These are phyloP conservation scores for Arthrobotrys pseudoclavata DNA, from an alignment of 2,329 filamentous ascomycete species.

Conservation along the genomic window DNA sequence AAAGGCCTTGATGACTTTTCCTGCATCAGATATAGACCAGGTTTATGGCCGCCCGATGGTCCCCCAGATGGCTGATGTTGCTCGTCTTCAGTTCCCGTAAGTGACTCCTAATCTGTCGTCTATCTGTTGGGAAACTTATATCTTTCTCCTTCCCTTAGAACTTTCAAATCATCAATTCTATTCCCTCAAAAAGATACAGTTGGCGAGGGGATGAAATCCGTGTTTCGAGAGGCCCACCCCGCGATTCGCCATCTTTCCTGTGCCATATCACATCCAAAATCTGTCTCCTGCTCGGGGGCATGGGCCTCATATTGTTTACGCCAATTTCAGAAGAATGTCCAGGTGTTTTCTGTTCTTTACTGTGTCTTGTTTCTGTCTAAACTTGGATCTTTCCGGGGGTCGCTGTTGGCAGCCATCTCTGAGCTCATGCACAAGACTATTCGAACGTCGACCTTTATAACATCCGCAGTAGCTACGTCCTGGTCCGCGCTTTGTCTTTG, in stretches of 20 bases:
- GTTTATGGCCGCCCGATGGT: not conserved
- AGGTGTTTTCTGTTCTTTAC: slow-evolving; percentile 25
- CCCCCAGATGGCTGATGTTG: slow-evolving; percentile 33
- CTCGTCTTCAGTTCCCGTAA: slow-evolving; percentile 46
- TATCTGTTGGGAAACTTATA: not conserved
- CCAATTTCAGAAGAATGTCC: slow-evolving; percentile 32
- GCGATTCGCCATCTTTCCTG: slow-evolving; percentile 47
- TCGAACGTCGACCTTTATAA: slow-evolving; percentile 34
- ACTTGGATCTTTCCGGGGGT: slow-evolving; percentile 8
- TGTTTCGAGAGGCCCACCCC: slow-evolving; percentile 44
- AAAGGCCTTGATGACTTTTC: slow-evolving; percentile 42
- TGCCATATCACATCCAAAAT: slow-evolving; percentile 50
- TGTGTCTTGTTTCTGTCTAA: slow-evolving; percentile 30
- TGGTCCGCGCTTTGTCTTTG: slow-evolving; percentile 51
- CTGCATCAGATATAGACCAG: not conserved
- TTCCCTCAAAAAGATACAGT: slow-evolving; percentile 19
- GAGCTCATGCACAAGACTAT: slow-evolving; percentile 22
- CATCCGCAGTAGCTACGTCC: slow-evolving; percentile 35
- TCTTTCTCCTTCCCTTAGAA: not conserved
- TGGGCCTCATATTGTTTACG: slow-evolving; percentile 21
- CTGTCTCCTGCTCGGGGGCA: slow-evolving; percentile 38
- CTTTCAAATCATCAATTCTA: slow-evolving; percentile 41
- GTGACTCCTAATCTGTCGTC: not conserved
- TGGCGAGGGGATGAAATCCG: not conserved
- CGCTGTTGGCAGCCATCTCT: slow-evolving; percentile 1